Conservation (phyloP, 139 green algal genomes). For the Bryopsis sp. region DNA sequence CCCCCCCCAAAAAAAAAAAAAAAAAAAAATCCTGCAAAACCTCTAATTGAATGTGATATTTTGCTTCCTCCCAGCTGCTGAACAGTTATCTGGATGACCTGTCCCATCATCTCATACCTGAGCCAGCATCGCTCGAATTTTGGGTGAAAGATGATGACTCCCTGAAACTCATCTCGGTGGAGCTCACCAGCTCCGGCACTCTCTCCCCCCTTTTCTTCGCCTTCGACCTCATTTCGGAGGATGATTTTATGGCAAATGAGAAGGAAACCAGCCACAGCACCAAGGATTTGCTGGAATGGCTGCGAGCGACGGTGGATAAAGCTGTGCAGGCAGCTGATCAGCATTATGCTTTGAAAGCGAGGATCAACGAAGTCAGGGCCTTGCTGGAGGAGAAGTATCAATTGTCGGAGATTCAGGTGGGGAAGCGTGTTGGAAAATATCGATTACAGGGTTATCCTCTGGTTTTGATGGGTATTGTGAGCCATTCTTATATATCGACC, state of each 20-base stretch:
- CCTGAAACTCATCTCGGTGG: conserved; percentile 35
- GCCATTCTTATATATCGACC: too few species aligned
- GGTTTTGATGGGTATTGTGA: too few species aligned
- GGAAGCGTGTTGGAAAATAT: background rate
- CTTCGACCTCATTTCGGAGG: conserved; percentile 70
- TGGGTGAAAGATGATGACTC: conserved; percentile 38
- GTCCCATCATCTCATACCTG: conserved; percentile 25
- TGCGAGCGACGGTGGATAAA: conserved; percentile 53
- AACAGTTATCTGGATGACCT: conserved; percentile 75
- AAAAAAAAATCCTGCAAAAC: too few species aligned
- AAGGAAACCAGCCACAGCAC: conserved; percentile 18
- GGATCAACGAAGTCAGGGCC: conserved; percentile 40
- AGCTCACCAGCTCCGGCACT: conserved; percentile 53
- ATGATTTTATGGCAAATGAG: conserved; percentile 32
- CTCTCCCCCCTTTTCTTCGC: conserved; percentile 70
- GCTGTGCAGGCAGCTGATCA: conserved; percentile 58
- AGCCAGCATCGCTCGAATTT: conserved; percentile 40
- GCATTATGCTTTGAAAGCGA: conserved; percentile 57
- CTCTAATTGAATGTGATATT: background rate
- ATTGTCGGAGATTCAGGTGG: conserved; percentile 53
- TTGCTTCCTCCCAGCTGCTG: conserved; percentile 35
- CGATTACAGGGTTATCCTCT: too few species aligned
- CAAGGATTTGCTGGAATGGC: conserved; percentile 60
- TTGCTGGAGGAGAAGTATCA: conserved; percentile 50
- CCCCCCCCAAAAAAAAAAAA: too few species aligned